Evolutionary conservation across 2,329 filamentous ascomycete genomes (phyloP).

Genomic region (Neofusicoccum cordaticola): DNA sequence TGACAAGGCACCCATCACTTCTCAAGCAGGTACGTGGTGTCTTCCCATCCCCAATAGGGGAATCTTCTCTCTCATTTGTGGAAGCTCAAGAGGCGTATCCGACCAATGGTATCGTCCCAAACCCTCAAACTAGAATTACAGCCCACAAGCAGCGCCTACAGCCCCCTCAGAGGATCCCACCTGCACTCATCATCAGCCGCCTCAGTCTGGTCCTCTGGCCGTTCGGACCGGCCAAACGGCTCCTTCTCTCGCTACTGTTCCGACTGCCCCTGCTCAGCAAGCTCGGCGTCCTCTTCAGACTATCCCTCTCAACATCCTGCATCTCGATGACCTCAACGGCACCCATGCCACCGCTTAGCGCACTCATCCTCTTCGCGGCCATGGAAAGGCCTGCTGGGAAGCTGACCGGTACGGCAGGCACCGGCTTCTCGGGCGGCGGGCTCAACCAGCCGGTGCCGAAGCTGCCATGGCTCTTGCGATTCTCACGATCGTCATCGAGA

Average conservation of each 20-base stretch:
- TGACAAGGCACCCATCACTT: not conserved
- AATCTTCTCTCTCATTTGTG: not conserved
- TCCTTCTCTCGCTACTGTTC: not conserved
- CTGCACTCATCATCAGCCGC: constrained; percentile 24
- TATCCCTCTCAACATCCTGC: not conserved
- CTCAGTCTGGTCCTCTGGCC: constrained; percentile 22
- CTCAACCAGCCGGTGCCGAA: not conserved
- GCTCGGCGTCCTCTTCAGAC: constrained; percentile 3
- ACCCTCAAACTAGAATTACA: not conserved
- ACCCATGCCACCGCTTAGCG: constrained; percentile 5
- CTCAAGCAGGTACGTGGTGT: not conserved
- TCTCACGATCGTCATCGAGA: constrained; percentile 21
- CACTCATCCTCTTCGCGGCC: not conserved
- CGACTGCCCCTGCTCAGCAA: not conserved
- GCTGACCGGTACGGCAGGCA: constrained; percentile 2
- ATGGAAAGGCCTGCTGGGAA: not conserved
- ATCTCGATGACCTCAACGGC: constrained; percentile 4
- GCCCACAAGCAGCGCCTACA: too few relatives aligned
- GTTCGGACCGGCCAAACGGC: constrained; percentile 5
- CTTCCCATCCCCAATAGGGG: not conserved
- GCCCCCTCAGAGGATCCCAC: constrained; percentile 1
- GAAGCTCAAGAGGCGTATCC: not conserved
- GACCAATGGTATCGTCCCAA: constrained; percentile 3
- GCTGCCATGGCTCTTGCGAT: not conserved
- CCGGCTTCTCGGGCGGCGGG: constrained; percentile 3